These are phyloP conservation scores for Trichoderma sp. DNA, from an alignment of 2,329 filamentous ascomycete genomes.

Conservation along the genomic window DNA sequence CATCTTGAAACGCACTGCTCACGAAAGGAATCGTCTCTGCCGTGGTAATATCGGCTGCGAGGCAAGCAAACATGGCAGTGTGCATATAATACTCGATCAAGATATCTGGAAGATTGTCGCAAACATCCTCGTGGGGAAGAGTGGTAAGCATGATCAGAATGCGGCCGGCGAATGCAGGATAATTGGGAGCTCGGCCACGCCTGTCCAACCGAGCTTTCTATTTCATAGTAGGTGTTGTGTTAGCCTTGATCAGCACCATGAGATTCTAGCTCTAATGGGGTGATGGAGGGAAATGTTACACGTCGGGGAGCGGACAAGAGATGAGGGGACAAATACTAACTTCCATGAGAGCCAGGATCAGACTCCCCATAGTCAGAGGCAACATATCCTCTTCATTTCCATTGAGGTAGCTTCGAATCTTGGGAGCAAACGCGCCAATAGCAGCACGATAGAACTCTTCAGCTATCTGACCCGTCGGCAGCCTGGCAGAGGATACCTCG, in stretches of 20 bases:
- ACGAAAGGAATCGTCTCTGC: conserved; percentile 32
- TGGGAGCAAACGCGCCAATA: conserved; percentile 36
- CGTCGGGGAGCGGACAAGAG: neutral
- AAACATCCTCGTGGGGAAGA: conserved; percentile 32
- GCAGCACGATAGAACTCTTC: conserved; percentile 38
- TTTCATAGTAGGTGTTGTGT: neutral
- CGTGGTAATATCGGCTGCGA: conserved; percentile 39
- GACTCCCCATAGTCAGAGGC: conserved; percentile 43
- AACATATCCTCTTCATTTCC: conserved; percentile 37
- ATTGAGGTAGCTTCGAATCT: conserved; percentile 35
- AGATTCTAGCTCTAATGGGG: neutral
- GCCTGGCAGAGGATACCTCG: conserved; percentile 32
- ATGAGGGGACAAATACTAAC: conserved; percentile 29
- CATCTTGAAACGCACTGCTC: conserved; percentile 32
- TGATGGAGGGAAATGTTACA: neutral
- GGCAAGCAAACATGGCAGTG: conserved; percentile 47
- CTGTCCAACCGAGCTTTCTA: conserved; percentile 44
- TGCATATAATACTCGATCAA: conserved; percentile 50
- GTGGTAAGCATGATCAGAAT: conserved; percentile 39
- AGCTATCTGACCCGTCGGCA: conserved; percentile 33
- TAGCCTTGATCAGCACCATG: neutral
- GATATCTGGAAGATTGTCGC: conserved; percentile 42
- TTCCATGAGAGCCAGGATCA: conserved; percentile 48
- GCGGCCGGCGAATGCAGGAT: conserved; percentile 44
- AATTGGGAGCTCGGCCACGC: conserved; percentile 46